phyloP scores from a whole-genome alignment of 2,329 filamentous ascomycete species.

The Colletotrichum limetticola region DNA sequence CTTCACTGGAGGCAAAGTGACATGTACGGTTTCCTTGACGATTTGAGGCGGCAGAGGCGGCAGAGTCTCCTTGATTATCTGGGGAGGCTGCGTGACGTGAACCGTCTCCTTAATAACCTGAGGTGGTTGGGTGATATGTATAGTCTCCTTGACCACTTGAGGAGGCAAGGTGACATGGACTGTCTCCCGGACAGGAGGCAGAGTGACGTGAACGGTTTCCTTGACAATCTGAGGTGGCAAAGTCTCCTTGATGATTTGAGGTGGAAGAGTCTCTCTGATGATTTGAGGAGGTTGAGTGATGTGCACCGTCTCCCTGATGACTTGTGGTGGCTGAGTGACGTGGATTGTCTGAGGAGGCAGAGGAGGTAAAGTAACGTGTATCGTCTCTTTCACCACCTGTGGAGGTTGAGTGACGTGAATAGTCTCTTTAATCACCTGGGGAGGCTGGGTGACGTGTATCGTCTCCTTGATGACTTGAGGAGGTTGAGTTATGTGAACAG shows the following conservation, averaged over 20 bases:
- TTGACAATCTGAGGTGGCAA: constrained; percentile 20
- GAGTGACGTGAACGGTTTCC: constrained; percentile 23
- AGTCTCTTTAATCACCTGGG: constrained; percentile 2
- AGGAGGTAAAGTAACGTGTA: constrained; percentile 1
- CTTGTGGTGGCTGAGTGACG: background rate
- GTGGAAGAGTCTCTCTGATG: background rate
- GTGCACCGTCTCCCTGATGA: background rate
- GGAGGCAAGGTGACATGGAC: background rate
- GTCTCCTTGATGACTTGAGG: constrained; percentile 13
- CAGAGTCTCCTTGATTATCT: constrained; percentile 17
- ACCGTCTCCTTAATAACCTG: background rate
- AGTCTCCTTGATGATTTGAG: constrained; percentile 18
- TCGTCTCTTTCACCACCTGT: background rate
- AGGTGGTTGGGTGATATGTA: background rate
- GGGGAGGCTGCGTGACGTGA: background rate
- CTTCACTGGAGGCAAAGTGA: background rate
- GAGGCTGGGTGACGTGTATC: background rate
- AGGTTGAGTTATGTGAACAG: constrained; percentile 8
- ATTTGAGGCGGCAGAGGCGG: constrained; percentile 13
- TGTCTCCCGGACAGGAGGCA: constrained; percentile 2
- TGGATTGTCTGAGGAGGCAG: background rate
- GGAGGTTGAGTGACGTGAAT: background rate
- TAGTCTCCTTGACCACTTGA: background rate
- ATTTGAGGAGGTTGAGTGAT: constrained; percentile 2
- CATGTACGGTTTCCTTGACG: background rate